Base-by-base conservation (phyloP, 371 early-diverging fungal species). In the Lichtheimia ornata region DNA sequence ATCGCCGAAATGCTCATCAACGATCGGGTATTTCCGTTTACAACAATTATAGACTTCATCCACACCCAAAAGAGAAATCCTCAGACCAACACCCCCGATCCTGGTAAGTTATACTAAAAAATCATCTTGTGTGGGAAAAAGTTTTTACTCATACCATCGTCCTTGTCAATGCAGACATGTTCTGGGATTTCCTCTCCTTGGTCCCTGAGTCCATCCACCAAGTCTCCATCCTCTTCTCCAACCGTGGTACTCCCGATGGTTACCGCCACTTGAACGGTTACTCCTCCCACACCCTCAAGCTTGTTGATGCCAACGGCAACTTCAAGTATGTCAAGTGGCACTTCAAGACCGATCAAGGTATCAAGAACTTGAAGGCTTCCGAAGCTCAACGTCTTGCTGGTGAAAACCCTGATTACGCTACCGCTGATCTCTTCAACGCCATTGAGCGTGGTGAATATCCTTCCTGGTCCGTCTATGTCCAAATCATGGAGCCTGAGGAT, bases 281-380 rank as follows among this genome's bases (percentile, higher is more conserved):
- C 67, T 86, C 85, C 45, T 86, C 88, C 44, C 93, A 93, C 73
- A 83, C 93, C 6, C 79, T 92, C 53, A 88, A 89, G 69, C 74
- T 93, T 25, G 92, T 94, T 50, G 84, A 89, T 67, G 81, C 75
- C 22, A 66, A 88, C 14, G 92, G 91, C 53, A 71, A 85, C 59
- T 81, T 80, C 73, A 77, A 78, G 59, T 89, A 88, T 54, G 91
- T 91, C 82, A 94, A 93, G 79, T 94, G 89, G 88, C 94, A 94
- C 79, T 93, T 89, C 79, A 90, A 88, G 75, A 85, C 93, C 41
- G 81, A 89, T 63, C 91, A 89, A 70, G 93, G 93, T 53, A 84
- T 89, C 77, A 86, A 90, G 80, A 88, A 85, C 77, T 70, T 91
- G 44, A 74, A 71, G 27, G 81, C 79, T 20, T 82, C 77, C n/a